Conservation (phyloP, 2,329 filamentous ascomycete genomes). For the Colletotrichum siamense region DNA sequence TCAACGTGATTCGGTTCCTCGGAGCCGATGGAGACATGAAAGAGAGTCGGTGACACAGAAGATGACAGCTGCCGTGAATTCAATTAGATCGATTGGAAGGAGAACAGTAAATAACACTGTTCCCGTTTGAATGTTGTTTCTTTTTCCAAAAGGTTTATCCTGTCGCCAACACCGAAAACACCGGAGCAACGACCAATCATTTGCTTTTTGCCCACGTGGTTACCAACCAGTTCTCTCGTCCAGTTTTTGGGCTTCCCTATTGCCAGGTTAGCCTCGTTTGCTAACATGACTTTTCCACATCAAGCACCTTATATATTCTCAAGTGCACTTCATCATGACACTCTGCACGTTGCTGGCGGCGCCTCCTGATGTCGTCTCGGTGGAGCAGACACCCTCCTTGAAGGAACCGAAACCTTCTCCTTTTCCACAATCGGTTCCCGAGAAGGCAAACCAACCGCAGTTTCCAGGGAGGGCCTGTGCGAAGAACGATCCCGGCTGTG, state of each 20-base stretch:
- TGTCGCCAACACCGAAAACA: background rate
- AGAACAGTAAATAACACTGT: background rate
- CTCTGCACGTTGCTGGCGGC: background rate
- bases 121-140: background rate
- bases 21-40: background rate
- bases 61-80: background rate
- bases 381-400: background rate
- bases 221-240: background rate
- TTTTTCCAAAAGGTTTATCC: background rate
- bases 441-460: background rate
- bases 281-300: background rate
- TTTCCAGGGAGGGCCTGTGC: background rate
- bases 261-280: background rate
- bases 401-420: background rate
- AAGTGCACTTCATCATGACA: background rate
- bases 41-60: background rate
- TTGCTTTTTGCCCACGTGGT: background rate
- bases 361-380: background rate
- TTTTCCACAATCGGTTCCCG: background rate
- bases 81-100: background rate
- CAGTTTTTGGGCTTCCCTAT: background rate
- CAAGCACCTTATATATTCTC: background rate
- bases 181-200: rapidly evolving
- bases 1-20: background rate
- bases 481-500: background rate